Conservation (phyloP, 306 rosid genomes). For the Aeschynomene evenia region DNA sequence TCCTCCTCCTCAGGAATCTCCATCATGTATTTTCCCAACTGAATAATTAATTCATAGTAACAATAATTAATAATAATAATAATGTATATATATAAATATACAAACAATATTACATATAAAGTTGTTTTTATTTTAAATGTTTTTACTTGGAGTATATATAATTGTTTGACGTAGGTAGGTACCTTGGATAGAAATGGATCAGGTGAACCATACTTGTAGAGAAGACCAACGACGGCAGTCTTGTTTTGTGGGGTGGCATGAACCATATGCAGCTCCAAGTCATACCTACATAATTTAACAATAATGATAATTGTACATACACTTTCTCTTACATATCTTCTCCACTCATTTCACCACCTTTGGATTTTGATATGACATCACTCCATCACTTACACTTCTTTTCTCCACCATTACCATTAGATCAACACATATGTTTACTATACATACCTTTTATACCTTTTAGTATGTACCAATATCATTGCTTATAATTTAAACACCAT, state of each 20-base stretch:
- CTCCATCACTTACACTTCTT: too few relatives aligned
- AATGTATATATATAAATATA: not conserved
- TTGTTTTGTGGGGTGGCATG: slow-evolving; percentile 44
- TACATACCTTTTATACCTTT: too few relatives aligned
- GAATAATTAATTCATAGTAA: too few relatives aligned
- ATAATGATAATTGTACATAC: not conserved
- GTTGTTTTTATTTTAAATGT: not conserved
- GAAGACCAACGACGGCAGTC: slow-evolving; percentile 50
- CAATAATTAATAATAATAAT: too few relatives aligned
- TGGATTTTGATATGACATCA: too few relatives aligned
- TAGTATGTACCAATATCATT: too few relatives aligned
- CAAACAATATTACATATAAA: not conserved
- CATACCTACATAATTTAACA: too few relatives aligned
- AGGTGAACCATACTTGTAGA: slow-evolving; percentile 57
- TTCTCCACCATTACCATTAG: too few relatives aligned
- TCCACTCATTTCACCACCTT: too few relatives aligned
- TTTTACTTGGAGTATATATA: not conserved
- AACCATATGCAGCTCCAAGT: slow-evolving; percentile 70
- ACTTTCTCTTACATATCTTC: too few relatives aligned
- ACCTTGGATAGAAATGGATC: slow-evolving; percentile 59
- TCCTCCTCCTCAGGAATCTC: slow-evolving; percentile 26
- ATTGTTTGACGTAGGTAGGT: not conserved
- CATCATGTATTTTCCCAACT: slow-evolving; percentile 42
- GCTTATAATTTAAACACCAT: too few relatives aligned
- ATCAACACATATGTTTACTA: too few relatives aligned